A percentile compares a stretch with the other conserved stretches of the same genome.
Conservation (phyloP, 495 filamentous ascomycete genomes). For the Neurospora hispaniola region DNA sequence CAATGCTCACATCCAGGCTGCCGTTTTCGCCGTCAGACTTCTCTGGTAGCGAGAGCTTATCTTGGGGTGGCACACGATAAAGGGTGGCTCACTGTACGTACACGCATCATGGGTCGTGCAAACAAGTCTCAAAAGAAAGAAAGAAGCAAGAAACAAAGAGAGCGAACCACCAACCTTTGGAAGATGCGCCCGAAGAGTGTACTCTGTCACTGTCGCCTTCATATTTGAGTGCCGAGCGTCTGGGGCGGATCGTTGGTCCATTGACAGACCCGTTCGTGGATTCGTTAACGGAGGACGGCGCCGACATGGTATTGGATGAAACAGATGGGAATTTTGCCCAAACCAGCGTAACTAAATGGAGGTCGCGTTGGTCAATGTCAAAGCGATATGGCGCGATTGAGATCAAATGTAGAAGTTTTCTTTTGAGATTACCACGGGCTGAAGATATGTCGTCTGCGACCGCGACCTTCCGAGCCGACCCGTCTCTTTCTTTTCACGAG, state of each 20-base stretch:
- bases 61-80: not conserved
- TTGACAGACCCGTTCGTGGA: not conserved
- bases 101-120: not conserved
- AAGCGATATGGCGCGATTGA: not conserved
- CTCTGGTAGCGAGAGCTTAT: not conserved
- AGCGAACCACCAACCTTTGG: constrained; percentile 28
- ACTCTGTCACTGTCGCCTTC: constrained; percentile 30
- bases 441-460: not conserved
- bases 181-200: constrained; percentile 21
- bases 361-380: not conserved
- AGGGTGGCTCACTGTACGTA: not conserved
- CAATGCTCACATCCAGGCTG: not conserved
- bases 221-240: constrained; percentile 34
- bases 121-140: not conserved
- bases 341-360: not conserved
- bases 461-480: not conserved
- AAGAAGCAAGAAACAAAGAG: not conserved
- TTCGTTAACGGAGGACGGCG: constrained; percentile 11
- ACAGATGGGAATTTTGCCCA: not conserved
- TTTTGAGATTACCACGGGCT: not conserved
- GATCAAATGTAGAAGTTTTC: not conserved
- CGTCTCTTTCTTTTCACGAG: not conserved
- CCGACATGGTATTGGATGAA: constrained; percentile 11
- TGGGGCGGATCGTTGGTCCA: constrained; percentile 13
- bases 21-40: not conserved